Percentiles rank a stretch among this genome's conserved stretches.
Evolutionary conservation across 1,139 yeast species (phyloP).

Genomic region (Pichia sp.): DNA sequence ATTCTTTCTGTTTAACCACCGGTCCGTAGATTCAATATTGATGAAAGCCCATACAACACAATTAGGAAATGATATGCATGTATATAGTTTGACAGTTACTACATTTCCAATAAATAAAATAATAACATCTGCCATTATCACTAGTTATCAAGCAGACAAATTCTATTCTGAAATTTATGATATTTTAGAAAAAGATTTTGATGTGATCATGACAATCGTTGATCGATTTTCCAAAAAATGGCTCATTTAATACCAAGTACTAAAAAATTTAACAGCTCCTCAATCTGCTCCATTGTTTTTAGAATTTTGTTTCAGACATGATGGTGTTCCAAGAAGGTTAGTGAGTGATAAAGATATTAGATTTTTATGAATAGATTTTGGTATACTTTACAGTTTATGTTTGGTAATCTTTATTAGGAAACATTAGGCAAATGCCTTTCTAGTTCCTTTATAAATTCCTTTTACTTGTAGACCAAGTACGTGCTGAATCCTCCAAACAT

Average conservation of each 20-base stretch:
- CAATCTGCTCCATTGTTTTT: not conserved
- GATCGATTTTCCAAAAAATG: conserved; percentile 4
- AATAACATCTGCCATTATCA: not conserved
- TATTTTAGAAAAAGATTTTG: not conserved
- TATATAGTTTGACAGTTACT: not conserved
- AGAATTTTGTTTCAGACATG: conserved; percentile 1
- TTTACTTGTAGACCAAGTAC: no score
- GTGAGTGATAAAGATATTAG: conserved; percentile 1
- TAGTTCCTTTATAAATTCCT: no score
- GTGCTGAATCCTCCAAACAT: no score
- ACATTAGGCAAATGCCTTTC: no score
- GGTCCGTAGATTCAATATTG: not conserved
- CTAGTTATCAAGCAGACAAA: not conserved
- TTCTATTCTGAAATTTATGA: not conserved
- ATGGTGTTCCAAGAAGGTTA: conserved; percentile 2
- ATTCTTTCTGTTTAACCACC: not conserved
- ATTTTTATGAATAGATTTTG: conserved; percentile 1
- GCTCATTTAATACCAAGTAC: conserved; percentile 2
- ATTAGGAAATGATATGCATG: not conserved
- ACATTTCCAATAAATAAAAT: not conserved
- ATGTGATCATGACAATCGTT: conserved; percentile 1
- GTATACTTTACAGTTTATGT: not conserved
- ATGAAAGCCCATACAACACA: not conserved
- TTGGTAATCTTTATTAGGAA: not conserved
- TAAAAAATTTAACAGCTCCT: not conserved